Conservation (phyloP, 176 grass and related monocot species). For the Ananas comosus region DNA sequence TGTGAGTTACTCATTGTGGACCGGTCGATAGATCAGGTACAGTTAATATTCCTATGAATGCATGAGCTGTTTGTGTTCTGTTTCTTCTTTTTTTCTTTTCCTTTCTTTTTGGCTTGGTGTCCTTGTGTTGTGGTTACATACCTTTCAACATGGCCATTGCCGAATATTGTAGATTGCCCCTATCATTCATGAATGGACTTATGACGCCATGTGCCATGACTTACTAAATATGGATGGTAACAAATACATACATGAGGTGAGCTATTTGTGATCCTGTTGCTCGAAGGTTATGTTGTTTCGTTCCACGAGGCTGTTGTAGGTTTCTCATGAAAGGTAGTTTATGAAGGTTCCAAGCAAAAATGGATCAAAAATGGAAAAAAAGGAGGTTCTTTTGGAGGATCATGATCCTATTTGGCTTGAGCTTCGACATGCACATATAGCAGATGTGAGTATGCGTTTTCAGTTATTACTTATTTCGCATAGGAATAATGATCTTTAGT, state of each 20-base stretch:
- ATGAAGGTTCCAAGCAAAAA: slow-evolving; percentile 57
- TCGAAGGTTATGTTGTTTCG: neutral
- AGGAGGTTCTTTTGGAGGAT: slow-evolving; percentile 80
- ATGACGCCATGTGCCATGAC: slow-evolving; percentile 98
- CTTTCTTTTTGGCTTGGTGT: neutral
- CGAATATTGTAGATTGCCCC: slow-evolving; percentile 63
- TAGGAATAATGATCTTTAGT: neutral
- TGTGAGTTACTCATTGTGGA: slow-evolving; percentile 97
- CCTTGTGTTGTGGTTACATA: slow-evolving; percentile 5
- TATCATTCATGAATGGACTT: slow-evolving; percentile 98
- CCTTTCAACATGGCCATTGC: slow-evolving; percentile 14
- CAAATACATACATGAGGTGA: slow-evolving; percentile 89
- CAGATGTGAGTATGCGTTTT: slow-evolving; percentile 44
- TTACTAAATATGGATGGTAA: slow-evolving; percentile 85
- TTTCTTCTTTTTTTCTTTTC: neutral
- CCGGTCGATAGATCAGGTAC: slow-evolving; percentile 83
- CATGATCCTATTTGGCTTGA: slow-evolving; percentile 97
- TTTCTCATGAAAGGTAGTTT: slow-evolving; percentile 18
- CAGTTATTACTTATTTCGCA: slow-evolving; percentile 13
- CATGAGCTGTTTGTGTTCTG: slow-evolving; percentile 4
- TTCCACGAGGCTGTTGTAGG: neutral
- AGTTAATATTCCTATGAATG: slow-evolving; percentile 3
- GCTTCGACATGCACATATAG: slow-evolving; percentile 72
- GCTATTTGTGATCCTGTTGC: neutral
- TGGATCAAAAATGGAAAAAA: slow-evolving; percentile 54